A percentile compares a stretch with the other conserved stretches of the same genome.
phyloP scores from a whole-genome alignment of 768 basidiomycete genomes.

The Peribolospora baueri region DNA sequence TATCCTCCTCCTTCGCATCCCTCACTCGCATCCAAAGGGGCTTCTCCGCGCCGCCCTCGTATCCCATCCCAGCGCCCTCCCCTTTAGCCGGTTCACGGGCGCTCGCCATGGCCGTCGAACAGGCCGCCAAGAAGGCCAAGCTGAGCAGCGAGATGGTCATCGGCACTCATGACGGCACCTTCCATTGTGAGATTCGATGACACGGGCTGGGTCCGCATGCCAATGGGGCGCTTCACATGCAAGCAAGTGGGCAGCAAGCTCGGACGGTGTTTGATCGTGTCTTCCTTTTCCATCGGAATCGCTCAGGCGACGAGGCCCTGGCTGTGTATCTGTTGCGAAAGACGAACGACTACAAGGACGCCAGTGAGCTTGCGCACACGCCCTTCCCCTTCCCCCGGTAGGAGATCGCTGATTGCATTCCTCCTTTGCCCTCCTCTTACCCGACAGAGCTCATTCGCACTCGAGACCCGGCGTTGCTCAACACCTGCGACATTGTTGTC shows the following conservation, averaged over 20 bases:
- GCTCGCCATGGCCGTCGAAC: not conserved
- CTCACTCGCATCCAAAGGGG: too few relatives aligned
- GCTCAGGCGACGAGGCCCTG: slow-evolving; percentile 51
- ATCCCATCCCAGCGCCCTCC: too few relatives aligned
- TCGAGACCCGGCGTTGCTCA: slow-evolving; percentile 44
- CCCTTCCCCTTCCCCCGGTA: not conserved
- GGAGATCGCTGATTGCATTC: not conserved
- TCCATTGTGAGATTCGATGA: not conserved
- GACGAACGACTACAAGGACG: slow-evolving; percentile 46
- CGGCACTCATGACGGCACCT: not conserved
- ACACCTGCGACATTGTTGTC: slow-evolving; percentile 74
- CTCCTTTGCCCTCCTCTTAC: not conserved
- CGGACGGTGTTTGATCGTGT: not conserved
- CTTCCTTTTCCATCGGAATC: not conserved
- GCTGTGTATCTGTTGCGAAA: slow-evolving; percentile 70
- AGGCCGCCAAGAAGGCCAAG: slow-evolving; percentile 2
- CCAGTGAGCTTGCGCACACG: slow-evolving; percentile 28
- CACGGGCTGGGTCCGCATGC: not conserved
- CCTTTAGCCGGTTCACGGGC: too few relatives aligned
- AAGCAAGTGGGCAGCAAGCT: not conserved
- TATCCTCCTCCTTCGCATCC: too few relatives aligned
- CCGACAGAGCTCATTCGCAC: slow-evolving; percentile 40
- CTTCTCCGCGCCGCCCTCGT: too few relatives aligned
- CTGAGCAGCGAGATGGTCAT: not conserved
- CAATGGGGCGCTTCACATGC: not conserved